A percentile compares a stretch with the other conserved stretches of the same genome.
phyloP scores from a whole-genome alignment of 495 filamentous ascomycete genomes.

The Lasiosphaeria hispida region DNA sequence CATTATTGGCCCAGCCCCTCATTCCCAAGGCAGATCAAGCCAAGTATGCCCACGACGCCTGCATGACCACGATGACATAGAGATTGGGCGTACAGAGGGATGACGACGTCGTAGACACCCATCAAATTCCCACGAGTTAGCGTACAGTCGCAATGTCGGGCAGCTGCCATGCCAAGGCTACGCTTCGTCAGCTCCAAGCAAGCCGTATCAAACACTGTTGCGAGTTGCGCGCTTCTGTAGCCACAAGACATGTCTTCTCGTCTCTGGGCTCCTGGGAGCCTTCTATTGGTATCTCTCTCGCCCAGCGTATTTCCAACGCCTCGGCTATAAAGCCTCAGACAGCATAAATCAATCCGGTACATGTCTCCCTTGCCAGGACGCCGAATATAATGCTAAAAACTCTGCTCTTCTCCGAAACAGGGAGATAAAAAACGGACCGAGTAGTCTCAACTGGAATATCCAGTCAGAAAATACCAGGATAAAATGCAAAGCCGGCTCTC shows the following conservation, averaged over 20 bases:
- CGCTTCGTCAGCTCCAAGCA: too few relatives aligned
- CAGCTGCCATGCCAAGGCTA: too few relatives aligned
- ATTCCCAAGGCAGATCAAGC: too few relatives aligned
- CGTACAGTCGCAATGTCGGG: too few relatives aligned
- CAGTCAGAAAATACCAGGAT: constrained; percentile 1
- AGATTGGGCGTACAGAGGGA: too few relatives aligned
- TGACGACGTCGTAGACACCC: too few relatives aligned
- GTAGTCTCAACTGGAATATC: constrained; percentile 1
- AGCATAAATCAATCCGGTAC: constrained; percentile 8
- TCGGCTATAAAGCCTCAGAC: constrained; percentile 1
- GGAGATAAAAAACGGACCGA: neutral
- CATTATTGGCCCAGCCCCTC: too few relatives aligned
- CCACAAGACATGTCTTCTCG: neutral
- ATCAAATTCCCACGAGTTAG: too few relatives aligned
- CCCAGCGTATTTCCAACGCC: constrained; percentile 8
- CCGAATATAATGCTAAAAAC: constrained; percentile 23
- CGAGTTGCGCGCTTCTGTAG: neutral
- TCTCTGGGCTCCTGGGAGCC: neutral
- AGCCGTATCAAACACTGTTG: neutral
- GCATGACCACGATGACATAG: neutral
- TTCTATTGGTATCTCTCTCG: constrained; percentile 20
- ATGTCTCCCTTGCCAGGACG: constrained; percentile 18
- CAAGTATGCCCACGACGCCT: constrained; percentile 11
- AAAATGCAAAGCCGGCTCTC: neutral
- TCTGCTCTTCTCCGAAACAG: constrained; percentile 1